A percentile compares a stretch with the other conserved stretches of the same genome.
phyloP scores from a whole-genome alignment of 495 filamentous ascomycete species.

The Podospora australis region DNA sequence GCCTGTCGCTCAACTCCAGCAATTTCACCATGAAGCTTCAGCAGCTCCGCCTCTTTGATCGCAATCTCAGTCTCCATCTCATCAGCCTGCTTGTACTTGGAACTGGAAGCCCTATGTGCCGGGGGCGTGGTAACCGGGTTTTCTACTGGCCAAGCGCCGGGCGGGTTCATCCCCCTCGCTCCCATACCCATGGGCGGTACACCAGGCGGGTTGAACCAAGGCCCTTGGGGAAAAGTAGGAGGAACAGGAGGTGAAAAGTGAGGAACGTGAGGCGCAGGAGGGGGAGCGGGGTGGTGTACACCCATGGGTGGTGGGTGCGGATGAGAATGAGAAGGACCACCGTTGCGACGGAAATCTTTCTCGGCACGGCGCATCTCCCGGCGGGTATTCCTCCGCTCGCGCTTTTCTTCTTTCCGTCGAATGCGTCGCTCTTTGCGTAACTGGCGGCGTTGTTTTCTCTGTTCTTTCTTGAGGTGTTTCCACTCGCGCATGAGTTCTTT shows the following conservation, averaged over 20 bases:
- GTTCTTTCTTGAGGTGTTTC: conserved; percentile 36
- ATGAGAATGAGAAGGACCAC: neutral
- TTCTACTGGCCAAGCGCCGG: neutral
- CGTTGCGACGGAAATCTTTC: conserved; percentile 15
- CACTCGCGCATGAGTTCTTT: conserved; percentile 31
- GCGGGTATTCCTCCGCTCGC: conserved; percentile 19
- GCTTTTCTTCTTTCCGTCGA: conserved; percentile 25
- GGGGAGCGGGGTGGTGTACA: neutral
- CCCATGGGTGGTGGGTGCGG: neutral
- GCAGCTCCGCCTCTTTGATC: conserved; percentile 29
- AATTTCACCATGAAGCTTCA: too few relatives aligned
- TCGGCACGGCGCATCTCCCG: conserved; percentile 23
- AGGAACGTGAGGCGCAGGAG: neutral
- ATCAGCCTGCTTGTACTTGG: conserved; percentile 16
- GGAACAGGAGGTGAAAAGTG: neutral
- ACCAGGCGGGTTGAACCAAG: neutral
- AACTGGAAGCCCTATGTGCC: neutral
- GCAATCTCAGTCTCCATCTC: conserved; percentile 12
- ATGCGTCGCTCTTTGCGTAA: conserved; percentile 22
- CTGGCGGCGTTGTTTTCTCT: conserved; percentile 24
- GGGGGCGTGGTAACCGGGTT: neutral
- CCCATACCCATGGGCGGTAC: neutral
- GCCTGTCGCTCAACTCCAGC: conserved; percentile 15
- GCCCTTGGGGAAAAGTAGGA: neutral
- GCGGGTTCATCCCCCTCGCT: neutral